phyloP scores from a whole-genome alignment of 139 green algal genomes.

The Gonium pectorale region DNA sequence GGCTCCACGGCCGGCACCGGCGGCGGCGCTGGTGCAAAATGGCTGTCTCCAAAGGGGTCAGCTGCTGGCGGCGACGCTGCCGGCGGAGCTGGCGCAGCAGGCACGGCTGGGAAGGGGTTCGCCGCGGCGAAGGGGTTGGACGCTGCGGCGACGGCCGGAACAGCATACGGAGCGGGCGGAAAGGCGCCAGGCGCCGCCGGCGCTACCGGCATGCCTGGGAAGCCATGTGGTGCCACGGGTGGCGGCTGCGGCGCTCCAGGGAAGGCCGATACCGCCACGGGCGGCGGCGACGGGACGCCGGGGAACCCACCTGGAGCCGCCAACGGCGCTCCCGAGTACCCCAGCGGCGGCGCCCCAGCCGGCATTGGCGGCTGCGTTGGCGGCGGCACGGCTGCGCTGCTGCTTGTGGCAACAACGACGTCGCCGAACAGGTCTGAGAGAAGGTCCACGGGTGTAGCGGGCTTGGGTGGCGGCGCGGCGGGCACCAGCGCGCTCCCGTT shows the following conservation, averaged over 20 bases:
- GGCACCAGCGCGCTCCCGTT: background rate
- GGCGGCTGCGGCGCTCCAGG: background rate
- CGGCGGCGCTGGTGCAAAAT: background rate
- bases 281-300: background rate
- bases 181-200: background rate
- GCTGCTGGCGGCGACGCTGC: background rate
- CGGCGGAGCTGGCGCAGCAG: background rate
- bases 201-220: background rate
- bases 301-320: background rate
- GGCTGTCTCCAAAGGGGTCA: slow-evolving; percentile 33
- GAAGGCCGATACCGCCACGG: background rate
- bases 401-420: slow-evolving; percentile 15
- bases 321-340: too few relatives aligned
- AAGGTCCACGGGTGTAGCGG: slow-evolving; percentile 60
- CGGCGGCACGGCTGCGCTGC: background rate
- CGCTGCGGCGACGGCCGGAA: slow-evolving; percentile 27
- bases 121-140: slow-evolving; percentile 15
- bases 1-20: slow-evolving; percentile 35
- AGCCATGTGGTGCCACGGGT: background rate
- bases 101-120: background rate
- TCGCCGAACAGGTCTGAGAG: slow-evolving; percentile 70
- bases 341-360: background rate
- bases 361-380: background rate
- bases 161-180: slow-evolving; percentile 40
- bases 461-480: slow-evolving; percentile 28